Base-by-base conservation (phyloP, 129 eudicot species). In the Centrapalus pauciflorus region DNA sequence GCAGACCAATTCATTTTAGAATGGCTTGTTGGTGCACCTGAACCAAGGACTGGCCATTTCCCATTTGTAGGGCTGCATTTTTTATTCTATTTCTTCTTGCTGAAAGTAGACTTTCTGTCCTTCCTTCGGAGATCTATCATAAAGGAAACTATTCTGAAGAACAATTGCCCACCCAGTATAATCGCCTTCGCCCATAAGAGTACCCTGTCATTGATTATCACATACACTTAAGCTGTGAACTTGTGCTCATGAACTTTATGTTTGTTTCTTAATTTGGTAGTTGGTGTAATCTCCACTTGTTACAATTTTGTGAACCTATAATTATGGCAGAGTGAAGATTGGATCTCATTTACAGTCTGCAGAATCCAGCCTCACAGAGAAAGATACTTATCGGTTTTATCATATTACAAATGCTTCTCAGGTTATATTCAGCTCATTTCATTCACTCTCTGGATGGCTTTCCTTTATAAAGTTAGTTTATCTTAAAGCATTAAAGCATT, bases 321-420 rank as follows among this genome's bases (percentile, higher is more conserved):
- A 78, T 25, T 55, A 51, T 79, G 76, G 67, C 89, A 92, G 96
- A 60, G 65, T 55, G 6, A 81, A 83, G 55, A 51, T 55, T 72
- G 86, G 86, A 67, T 67, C 80, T 43, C 60, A 72, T 65, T 64
- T 77, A 26, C 76, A 63, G 46, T 56, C 79, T 24, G 45, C 55
- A 20, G 86, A 62, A 79, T 70, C 76, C 52, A 73, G 79, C 38
- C 64, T 77, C 46, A 41, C 74, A 14, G 80, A 78, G 67, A 79
- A 63, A 40, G 76, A 72, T 66, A 55, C 79, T 4, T 73, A 70
- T 77, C 80, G 83, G 55, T 88, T 82, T 70, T 91, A 81, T 79
- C 98, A 92, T 76, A 48, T 85, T 23, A 82, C 63, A 77, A 76
- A 78, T 77, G 89, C 86, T 76, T 83, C 85, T 60, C 85, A 88